Evolutionary conservation across 805 yeast genomes (phyloP), one percentile per base, ranked within the genome.

Genomic region (Clavispora carvajalis): DNA sequence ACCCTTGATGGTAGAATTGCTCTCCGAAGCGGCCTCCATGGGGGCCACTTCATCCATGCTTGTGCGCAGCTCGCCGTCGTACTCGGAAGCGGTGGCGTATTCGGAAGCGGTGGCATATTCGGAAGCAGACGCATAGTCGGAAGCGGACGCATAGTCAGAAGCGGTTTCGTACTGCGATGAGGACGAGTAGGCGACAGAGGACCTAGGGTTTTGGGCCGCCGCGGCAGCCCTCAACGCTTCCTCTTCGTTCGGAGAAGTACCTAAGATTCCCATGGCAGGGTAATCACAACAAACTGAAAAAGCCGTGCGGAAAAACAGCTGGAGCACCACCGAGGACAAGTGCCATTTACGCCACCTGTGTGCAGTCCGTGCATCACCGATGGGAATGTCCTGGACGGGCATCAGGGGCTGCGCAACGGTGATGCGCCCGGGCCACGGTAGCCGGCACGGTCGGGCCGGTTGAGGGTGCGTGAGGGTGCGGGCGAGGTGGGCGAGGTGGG

Each of bases 111-210:
- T 64, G 22, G 59, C 62, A 49, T 63, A 65, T 2, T 62, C 65
- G 1, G 66, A 29, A 17, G 22, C 19, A 15, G 28, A 15, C 4
- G 40, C 43, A 22, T 29, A 35, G 36, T 46, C 48, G 3, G 52
- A 50, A 1, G 69, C 70, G 4, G 70, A 64, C 22, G 58, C 62
- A 49, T 63, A 65, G 1, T 62, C 65, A 1, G 66, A 58, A 1
- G 53, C 55, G 6, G 64, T 57, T 6, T 36, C 39, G 16, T 39
- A 41, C 33, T 45, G 36, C 2, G 67, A 53, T 21, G 43, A 44
- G 41, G 44, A 39, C 31, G 38, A 33, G 43, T 38, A 36, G 36
- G 28, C 48, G 10, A 35, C 33, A 18, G 33, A 31, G 22, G 13
- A 22, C 19, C 43, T 18, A 24, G 36, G 13, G 21, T 19, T 26